Conservation (phyloP, 345 rosid genomes). For the Erucastrum elatum region DNA sequence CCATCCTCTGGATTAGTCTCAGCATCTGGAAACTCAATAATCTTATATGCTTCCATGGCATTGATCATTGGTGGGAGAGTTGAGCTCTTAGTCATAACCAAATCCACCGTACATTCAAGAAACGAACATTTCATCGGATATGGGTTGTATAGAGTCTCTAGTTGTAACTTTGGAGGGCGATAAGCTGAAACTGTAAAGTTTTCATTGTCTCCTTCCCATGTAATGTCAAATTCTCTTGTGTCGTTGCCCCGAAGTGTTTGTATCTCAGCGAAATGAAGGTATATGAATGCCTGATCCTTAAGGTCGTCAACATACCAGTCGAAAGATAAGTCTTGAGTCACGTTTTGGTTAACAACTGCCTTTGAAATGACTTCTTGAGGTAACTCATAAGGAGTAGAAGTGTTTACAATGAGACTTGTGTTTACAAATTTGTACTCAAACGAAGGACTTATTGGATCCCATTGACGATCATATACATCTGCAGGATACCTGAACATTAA, state of each 20-base stretch:
- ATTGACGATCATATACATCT: slow-evolving; percentile 46
- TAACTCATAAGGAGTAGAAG: slow-evolving; percentile 12
- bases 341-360: slow-evolving; percentile 22
- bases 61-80: slow-evolving; percentile 31
- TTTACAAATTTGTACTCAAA: slow-evolving; percentile 14
- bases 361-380: slow-evolving; percentile 23
- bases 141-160: slow-evolving; percentile 22
- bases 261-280: slow-evolving; percentile 43
- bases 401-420: slow-evolving; percentile 27
- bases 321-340: slow-evolving; percentile 18
- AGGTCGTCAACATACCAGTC: neutral
- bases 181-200: slow-evolving; percentile 15
- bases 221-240: slow-evolving; percentile 24
- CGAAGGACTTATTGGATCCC: slow-evolving; percentile 27
- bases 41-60: slow-evolving; percentile 22
- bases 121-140: slow-evolving; percentile 14
- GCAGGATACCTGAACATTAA: slow-evolving; percentile 37
- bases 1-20: slow-evolving; percentile 31
- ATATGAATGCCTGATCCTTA: slow-evolving; percentile 2
- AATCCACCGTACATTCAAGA: slow-evolving; percentile 3
- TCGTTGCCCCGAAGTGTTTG: slow-evolving; percentile 19
- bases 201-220: slow-evolving; percentile 3
- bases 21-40: slow-evolving; percentile 15
- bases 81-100: slow-evolving; percentile 15
- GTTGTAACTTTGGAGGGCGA: slow-evolving; percentile 7